Evolutionary conservation across 2,329 filamentous ascomycete genomes (phyloP), one percentile per base, ranked within the genome.

Genomic region (Verticillium nubilum): DNA sequence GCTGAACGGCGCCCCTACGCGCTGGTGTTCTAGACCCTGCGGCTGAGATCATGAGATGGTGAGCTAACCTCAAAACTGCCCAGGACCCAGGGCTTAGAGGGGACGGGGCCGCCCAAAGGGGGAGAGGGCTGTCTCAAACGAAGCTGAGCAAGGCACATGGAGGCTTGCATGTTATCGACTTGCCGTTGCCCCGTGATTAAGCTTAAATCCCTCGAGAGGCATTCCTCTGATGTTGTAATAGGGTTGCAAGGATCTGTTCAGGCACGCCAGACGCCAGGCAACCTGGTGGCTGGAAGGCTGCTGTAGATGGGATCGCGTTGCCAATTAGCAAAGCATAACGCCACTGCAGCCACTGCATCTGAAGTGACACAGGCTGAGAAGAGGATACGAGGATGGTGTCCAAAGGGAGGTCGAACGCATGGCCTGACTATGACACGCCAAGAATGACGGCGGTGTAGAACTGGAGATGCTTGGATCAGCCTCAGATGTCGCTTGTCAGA

Each of bases 341-440:
- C 58, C 60, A 63, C 58, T 60, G 62, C 61, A 68, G 64, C 58
- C 60, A 63, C 58, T 60, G 62, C 61, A 68, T 59, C 63, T 74
- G n/a, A 29, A 62, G 52, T 64, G 47, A 64, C 13, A 31, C 5
- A 27, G 26, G 53, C 5, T 53, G 52, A 31, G n/a, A 12, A 28
- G n/a, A 4, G 26, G 23, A 35, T 47, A 50, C 6, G 47, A 9
- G 35, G 47, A 35, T 55, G 10, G 27, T 55, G 37, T 58, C 35
- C 6, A 17, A 37, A 3, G 35, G 35, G 6, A 37, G 12, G 35
- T 37, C 12, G 35, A 15, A 5, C 5, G 4, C 17, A 17, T 37
- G 13, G 12, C 35, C 17, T 17, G 35, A 37, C 35, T 13, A 37
- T 5, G 17, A 37, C 6, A 15, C 6, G 35, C 35, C 35, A 37